Percentiles rank a stretch among this genome's conserved stretches.
These are phyloP conservation scores for Mucor irregularis DNA, from an alignment of 371 early-diverging fungal species.

Conservation along the genomic window DNA sequence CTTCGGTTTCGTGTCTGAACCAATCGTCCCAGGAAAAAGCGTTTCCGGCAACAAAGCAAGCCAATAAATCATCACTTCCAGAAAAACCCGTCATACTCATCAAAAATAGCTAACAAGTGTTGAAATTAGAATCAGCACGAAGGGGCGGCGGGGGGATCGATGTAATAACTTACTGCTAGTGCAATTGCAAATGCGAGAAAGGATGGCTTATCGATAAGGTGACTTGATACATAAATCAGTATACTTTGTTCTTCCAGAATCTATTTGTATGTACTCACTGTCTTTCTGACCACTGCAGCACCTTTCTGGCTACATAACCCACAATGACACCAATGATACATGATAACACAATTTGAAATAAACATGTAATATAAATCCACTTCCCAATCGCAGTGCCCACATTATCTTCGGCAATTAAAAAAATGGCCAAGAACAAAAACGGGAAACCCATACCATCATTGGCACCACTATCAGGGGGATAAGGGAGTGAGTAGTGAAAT, in stretches of 20 bases:
- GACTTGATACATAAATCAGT: constrained; percentile 26
- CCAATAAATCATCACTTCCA: constrained; percentile 87
- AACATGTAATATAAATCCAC: constrained; percentile 77
- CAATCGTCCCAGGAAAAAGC: constrained; percentile 91
- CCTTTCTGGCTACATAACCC: constrained; percentile 74
- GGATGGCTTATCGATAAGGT: constrained; percentile 89
- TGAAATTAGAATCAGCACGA: not conserved
- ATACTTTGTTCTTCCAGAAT: not conserved
- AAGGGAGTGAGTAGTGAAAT: no score
- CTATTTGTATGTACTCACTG: constrained; percentile 29
- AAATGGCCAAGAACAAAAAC: constrained; percentile 84
- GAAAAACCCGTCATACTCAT: constrained; percentile 82
- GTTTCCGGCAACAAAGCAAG: constrained; percentile 91
- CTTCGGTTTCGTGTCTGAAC: constrained; percentile 85
- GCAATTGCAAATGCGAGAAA: constrained; percentile 90
- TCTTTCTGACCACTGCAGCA: constrained; percentile 73
- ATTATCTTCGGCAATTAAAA: constrained; percentile 57
- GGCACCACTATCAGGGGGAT: constrained; percentile 64
- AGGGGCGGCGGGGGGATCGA: not conserved
- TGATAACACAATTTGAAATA: constrained; percentile 79
- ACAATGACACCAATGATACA: constrained; percentile 76
- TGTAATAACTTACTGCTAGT: constrained; percentile 64
- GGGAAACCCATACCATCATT: constrained; percentile 91
- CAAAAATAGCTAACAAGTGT: constrained; percentile 57
- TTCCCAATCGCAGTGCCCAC: constrained; percentile 69